Base-by-base conservation (phyloP, 768 basidiomycete genomes). In the Suillus ampliporus region DNA sequence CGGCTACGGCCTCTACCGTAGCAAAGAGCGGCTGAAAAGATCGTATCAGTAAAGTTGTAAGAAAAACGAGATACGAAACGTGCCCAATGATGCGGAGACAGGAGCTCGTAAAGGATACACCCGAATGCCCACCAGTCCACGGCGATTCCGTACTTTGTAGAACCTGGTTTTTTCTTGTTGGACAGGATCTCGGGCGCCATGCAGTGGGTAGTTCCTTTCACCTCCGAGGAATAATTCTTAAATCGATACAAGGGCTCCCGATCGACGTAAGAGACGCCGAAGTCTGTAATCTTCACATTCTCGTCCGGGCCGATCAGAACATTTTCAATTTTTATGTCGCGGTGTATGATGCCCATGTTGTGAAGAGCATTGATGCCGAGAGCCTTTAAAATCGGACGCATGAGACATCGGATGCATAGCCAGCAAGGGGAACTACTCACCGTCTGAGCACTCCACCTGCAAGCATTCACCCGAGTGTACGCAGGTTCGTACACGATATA, bases 321-420 rank as follows among this genome's bases (percentile, higher is more conserved):
- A 63, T 91, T 90, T 76, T 86, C 86, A 4, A 87, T 82, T 68
- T 91, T 90, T 61, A 91, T 81, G 64, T 90, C 88, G 15, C 88
- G 82, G 72, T 90, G 88, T 37, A 90, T 82, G 59, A 90, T 84
- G 47, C 87, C 87, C 71, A 86, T 81, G 28, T 74, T 74, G 66
- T 90, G 88, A 46, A 91, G 72, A 46, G 75, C 70, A 4, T 72
- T 63, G n/a, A 82, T 68, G 1, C 80, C 81, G 35, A 77, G 75
- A 7, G 76, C 74, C 80, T 82, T n/a, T 23, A 43, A n/a, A 28
- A 56, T 5, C 13, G 62, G 47, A 60, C 59, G 50, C 31, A 40
- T 34, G 23, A 8, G 46, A 61, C 62, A 60, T 9, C 2, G 15
- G 5, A 14, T 14, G 17, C 57, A 4, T 54, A 15, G 31, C 13